Conservation (phyloP, 2,329 filamentous ascomycete species). For the Anthostomella pinea region DNA sequence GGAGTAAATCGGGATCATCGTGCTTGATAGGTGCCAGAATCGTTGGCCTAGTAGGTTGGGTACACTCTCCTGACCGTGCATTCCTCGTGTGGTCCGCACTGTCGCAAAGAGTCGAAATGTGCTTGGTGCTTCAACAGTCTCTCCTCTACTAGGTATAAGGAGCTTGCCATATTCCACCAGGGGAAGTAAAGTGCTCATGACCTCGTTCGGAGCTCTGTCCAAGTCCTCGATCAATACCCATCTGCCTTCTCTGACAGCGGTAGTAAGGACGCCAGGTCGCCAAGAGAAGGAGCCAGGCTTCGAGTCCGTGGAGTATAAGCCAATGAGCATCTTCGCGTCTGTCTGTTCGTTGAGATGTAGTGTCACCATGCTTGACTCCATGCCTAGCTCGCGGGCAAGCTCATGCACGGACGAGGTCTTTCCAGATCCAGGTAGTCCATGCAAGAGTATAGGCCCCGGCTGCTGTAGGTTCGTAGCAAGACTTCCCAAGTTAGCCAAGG, state of each 20-base stretch:
- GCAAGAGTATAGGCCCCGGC: slow-evolving; percentile 71
- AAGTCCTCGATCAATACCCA: slow-evolving; percentile 98
- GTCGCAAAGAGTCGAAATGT: slow-evolving; percentile 93
- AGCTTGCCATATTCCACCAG: slow-evolving; percentile 91
- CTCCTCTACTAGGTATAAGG: slow-evolving; percentile 82
- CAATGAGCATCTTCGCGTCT: slow-evolving; percentile 93
- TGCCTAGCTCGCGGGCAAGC: slow-evolving; percentile 74
- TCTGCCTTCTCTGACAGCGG: slow-evolving; percentile 86
- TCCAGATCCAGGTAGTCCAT: slow-evolving; percentile 80
- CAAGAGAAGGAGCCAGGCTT: slow-evolving; percentile 88
- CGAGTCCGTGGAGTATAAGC: slow-evolving; percentile 86
- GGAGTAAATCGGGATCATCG: slow-evolving; percentile 60
- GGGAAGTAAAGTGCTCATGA: slow-evolving; percentile 88
- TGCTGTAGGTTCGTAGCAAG: slow-evolving; percentile 67
- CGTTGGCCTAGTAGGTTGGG: slow-evolving; percentile 78
- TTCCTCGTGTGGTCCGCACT: slow-evolving; percentile 71
- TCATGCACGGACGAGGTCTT: slow-evolving; percentile 88
- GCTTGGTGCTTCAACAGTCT: slow-evolving; percentile 76
- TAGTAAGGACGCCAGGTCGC: slow-evolving; percentile 89
- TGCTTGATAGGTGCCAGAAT: slow-evolving; percentile 77
- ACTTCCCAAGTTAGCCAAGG: slow-evolving; percentile 65
- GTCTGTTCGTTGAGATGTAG: slow-evolving; percentile 97
- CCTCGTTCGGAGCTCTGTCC: slow-evolving; percentile 89
- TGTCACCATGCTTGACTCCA: slow-evolving; percentile 81
- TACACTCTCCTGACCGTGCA: slow-evolving; percentile 63